phyloP scores from a whole-genome alignment of 306 rosid genomes.

The Arachis hypogaea region DNA sequence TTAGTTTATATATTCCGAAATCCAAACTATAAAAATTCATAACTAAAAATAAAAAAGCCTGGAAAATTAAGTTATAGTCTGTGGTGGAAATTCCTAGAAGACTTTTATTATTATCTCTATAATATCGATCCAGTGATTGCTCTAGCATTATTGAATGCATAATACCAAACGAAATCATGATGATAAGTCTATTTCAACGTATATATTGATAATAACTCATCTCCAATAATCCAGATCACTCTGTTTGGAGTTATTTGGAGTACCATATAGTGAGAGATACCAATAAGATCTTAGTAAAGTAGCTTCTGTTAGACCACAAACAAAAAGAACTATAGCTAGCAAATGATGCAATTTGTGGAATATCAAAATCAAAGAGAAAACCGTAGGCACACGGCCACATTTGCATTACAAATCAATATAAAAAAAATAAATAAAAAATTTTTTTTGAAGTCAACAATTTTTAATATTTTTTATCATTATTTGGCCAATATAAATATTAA shows the following conservation, averaged over 20 bases:
- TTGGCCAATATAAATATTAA: too few relatives aligned
- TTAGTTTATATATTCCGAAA: too few relatives aligned
- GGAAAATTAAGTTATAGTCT: too few relatives aligned
- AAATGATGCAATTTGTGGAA: not conserved
- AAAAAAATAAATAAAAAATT: too few relatives aligned
- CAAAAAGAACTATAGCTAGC: not conserved
- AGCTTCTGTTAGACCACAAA: slow-evolving; percentile 22
- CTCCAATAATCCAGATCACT: not conserved
- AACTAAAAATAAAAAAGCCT: too few relatives aligned
- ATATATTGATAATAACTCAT: slow-evolving; percentile 4
- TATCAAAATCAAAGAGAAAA: slow-evolving; percentile 7
- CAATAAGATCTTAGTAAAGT: slow-evolving; percentile 22
- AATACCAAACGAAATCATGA: not conserved
- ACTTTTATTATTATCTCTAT: too few relatives aligned
- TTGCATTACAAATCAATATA: not conserved
- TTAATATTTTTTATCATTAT: too few relatives aligned
- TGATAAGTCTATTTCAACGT: slow-evolving; percentile 3
- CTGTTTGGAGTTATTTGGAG: slow-evolving; percentile 14
- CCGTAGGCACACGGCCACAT: not conserved
- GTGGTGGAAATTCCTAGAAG: too few relatives aligned
- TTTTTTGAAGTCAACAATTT: too few relatives aligned
- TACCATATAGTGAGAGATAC: not conserved
- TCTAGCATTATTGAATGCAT: too few relatives aligned
- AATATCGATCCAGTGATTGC: too few relatives aligned
- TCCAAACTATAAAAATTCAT: too few relatives aligned